These are phyloP conservation scores for Dendrobium nobile DNA, from an alignment of 106 monocot species.

Conservation along the genomic window DNA sequence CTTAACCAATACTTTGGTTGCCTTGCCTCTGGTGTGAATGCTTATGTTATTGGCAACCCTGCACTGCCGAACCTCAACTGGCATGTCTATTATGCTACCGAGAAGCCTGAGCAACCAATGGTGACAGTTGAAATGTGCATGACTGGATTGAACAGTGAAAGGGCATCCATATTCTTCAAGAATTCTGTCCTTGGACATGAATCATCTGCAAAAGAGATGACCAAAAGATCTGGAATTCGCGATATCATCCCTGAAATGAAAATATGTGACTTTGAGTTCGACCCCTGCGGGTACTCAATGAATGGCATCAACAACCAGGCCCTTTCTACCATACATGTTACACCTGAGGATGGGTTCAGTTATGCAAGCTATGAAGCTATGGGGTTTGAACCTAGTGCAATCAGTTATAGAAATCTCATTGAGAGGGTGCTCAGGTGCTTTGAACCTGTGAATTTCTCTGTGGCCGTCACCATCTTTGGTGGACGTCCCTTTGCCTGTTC, in stretches of 20 bases:
- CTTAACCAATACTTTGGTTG: slow-evolving; percentile 55
- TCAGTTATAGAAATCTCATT: slow-evolving; percentile 30
- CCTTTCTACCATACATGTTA: slow-evolving; percentile 73
- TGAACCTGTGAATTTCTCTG: slow-evolving; percentile 27
- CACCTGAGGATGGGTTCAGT: slow-evolving; percentile 83
- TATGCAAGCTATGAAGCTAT: slow-evolving; percentile 86
- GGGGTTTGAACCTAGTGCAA: slow-evolving; percentile 41
- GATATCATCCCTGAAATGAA: slow-evolving; percentile 74
- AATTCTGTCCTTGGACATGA: slow-evolving; percentile 15
- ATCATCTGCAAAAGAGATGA: slow-evolving; percentile 52
- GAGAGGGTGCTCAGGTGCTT: slow-evolving; percentile 45
- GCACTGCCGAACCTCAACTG: slow-evolving; percentile 50
- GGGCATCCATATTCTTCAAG: slow-evolving; percentile 76
- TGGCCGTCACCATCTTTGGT: slow-evolving; percentile 37
- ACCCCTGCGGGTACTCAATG: slow-evolving; percentile 90
- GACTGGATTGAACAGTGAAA: slow-evolving; percentile 53
- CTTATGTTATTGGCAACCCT: slow-evolving; percentile 60
- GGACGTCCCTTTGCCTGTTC: slow-evolving; percentile 12
- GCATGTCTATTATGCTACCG: slow-evolving; percentile 83
- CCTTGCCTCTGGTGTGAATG: slow-evolving; percentile 51
- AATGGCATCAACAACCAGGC: slow-evolving; percentile 54
- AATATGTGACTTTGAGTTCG: slow-evolving; percentile 88
- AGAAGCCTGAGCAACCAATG: slow-evolving; percentile 45
- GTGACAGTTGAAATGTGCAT: slow-evolving; percentile 96
- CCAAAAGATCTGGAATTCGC: slow-evolving; percentile 54